Evolutionary conservation across 2,329 filamentous ascomycete species (phyloP).

Genomic region (Cytospora chrysosperma): DNA sequence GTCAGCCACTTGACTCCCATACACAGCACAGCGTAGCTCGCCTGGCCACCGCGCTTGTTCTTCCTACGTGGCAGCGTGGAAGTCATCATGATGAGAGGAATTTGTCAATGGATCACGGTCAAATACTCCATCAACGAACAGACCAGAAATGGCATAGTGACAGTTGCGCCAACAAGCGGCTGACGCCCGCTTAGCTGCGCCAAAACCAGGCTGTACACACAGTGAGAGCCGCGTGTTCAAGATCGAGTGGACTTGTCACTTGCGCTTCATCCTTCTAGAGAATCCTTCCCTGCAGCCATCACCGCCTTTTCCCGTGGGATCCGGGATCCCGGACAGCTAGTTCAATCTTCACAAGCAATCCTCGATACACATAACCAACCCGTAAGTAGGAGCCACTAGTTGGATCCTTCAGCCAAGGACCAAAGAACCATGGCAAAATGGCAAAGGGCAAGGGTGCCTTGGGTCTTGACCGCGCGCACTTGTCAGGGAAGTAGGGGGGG

Average conservation of each 20-base stretch:
- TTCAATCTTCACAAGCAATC: background rate
- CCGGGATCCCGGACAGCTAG: background rate
- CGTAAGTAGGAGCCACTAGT: too few species aligned
- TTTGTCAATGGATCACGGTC: background rate
- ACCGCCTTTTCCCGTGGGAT: slow-evolving; percentile 9
- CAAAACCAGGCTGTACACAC: slow-evolving; percentile 2
- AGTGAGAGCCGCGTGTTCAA: background rate
- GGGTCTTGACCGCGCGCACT: too few species aligned
- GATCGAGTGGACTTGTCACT: background rate
- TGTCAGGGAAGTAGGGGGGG: too few species aligned
- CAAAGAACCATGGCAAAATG: slow-evolving; percentile 3
- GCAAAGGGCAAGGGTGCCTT: too few species aligned
- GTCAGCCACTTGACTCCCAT: background rate
- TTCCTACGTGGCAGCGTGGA: background rate
- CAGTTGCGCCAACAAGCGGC: slow-evolving; percentile 21
- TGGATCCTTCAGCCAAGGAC: background rate
- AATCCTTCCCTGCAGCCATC: background rate
- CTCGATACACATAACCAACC: background rate
- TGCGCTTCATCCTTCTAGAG: slow-evolving; percentile 4
- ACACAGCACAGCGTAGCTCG: background rate
- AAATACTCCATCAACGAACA: too few species aligned
- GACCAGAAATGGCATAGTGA: too few species aligned
- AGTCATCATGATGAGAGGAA: background rate
- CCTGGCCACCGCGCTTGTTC: background rate
- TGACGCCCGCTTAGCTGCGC: slow-evolving; percentile 20